phyloP scores from a whole-genome alignment of 225 moss, liverwort and hornwort species.

The Sphagnum tenellum region DNA sequence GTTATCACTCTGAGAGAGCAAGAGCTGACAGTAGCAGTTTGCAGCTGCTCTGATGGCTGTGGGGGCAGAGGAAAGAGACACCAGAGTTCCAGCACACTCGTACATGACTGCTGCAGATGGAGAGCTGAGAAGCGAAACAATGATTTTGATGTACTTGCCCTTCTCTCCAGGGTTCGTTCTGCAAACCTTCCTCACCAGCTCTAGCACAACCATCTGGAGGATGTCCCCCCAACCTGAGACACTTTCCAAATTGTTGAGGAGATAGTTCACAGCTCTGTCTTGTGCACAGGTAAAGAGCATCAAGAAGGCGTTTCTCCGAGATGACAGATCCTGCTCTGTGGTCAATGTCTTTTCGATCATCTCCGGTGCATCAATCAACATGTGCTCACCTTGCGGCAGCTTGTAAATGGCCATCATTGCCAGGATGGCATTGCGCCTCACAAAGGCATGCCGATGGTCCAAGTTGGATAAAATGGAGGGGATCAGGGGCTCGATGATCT shows the following conservation, averaged over 20 bases:
- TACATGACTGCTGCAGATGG: slow-evolving; percentile 94
- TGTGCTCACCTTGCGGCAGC: slow-evolving; percentile 75
- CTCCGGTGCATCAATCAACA: slow-evolving; percentile 80
- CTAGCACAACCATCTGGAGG: slow-evolving; percentile 92
- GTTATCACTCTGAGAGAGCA: slow-evolving; percentile 90
- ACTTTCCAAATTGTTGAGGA: slow-evolving; percentile 69
- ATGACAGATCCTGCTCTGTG: slow-evolving; percentile 74
- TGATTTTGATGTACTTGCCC: slow-evolving; percentile 98
- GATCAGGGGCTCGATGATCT: slow-evolving; percentile 85
- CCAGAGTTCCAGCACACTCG: slow-evolving; percentile 84
- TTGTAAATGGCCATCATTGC: slow-evolving; percentile 91
- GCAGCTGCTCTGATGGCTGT: slow-evolving; percentile 93
- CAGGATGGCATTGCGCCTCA: slow-evolving; percentile 77
- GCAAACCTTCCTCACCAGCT: slow-evolving; percentile 85
- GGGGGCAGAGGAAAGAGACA: slow-evolving; percentile 89
- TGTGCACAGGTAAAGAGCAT: slow-evolving; percentile 95
- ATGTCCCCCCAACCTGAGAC: slow-evolving; percentile 85
- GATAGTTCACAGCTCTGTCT: slow-evolving; percentile 74
- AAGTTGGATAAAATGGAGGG: slow-evolving; percentile 81
- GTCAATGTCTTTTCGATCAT: slow-evolving; percentile 72
- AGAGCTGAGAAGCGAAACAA: slow-evolving; percentile 79
- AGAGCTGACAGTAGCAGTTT: slow-evolving; percentile 82
- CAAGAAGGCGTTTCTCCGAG: slow-evolving; percentile 80
- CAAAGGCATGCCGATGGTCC: slow-evolving; percentile 95
- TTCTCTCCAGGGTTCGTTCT: slow-evolving; percentile 77